These are phyloP conservation scores for Aureobasidium pullulans DNA, from an alignment of 2,329 filamentous ascomycete genomes.

Conservation along the genomic window DNA sequence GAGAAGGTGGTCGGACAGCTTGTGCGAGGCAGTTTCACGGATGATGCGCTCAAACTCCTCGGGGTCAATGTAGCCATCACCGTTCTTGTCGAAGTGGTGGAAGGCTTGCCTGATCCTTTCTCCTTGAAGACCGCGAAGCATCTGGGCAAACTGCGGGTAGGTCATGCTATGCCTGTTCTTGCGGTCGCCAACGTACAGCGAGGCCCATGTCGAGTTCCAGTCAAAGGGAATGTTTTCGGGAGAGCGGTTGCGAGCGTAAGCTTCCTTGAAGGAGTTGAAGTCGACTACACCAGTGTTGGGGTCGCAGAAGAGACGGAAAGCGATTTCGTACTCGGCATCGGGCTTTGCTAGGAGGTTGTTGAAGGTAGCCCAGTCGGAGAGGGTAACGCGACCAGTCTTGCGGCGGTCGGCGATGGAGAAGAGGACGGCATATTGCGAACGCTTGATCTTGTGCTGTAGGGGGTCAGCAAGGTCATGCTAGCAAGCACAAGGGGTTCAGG, in stretches of 20 bases:
- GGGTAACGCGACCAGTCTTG: slow-evolving; percentile 61
- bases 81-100: slow-evolving; percentile 80
- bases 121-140: slow-evolving; percentile 91
- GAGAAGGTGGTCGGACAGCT: slow-evolving; percentile 92
- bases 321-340: slow-evolving; percentile 97
- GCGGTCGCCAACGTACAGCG: slow-evolving; percentile 83
- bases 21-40: slow-evolving; percentile 83
- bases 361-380: slow-evolving; percentile 87
- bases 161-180: slow-evolving; percentile 85
- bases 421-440: slow-evolving; percentile 89
- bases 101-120: slow-evolving; percentile 96
- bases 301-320: slow-evolving; percentile 91
- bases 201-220: slow-evolving; percentile 95
- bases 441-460: slow-evolving; percentile 87
- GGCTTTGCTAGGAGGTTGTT: slow-evolving; percentile 90
- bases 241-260: slow-evolving; percentile 87
- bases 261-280: slow-evolving; percentile 76
- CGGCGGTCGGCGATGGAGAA: slow-evolving; percentile 84
- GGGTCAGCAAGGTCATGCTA: background rate
- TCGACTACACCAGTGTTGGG: slow-evolving; percentile 78
- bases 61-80: slow-evolving; percentile 90
- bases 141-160: slow-evolving; percentile 95
- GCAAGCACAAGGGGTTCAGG: background rate
- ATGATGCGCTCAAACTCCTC: slow-evolving; percentile 97
- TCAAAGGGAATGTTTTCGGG: slow-evolving; percentile 82